A percentile compares a stretch with the other conserved stretches of the same genome.
Conservation (phyloP, 352 stramenopile species). For the Pythium biforme region DNA sequence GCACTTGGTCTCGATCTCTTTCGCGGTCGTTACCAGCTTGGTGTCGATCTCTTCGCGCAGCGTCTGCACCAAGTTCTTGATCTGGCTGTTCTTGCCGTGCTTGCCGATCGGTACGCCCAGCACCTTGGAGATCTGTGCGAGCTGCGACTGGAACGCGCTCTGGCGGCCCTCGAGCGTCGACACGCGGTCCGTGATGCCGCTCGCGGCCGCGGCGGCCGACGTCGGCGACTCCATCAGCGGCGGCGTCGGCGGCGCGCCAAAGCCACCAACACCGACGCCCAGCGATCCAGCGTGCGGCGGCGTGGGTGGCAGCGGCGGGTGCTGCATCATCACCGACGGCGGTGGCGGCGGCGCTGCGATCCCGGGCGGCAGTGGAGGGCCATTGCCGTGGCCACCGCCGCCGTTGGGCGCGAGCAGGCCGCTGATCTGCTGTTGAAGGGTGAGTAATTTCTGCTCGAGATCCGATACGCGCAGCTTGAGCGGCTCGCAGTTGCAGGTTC, state of each 20-base stretch:
- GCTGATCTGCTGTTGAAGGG: slow-evolving; percentile 47
- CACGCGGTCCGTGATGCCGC: slow-evolving; percentile 64
- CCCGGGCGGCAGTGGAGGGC: not conserved
- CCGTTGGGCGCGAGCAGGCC: not conserved
- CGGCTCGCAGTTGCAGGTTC: slow-evolving; percentile 39
- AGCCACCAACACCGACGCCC: not conserved
- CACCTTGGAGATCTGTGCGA: slow-evolving; percentile 76
- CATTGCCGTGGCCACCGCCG: not conserved
- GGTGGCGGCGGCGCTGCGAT: slow-evolving; percentile 8
- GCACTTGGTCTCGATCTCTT: slow-evolving; percentile 38
- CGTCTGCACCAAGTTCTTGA: slow-evolving; percentile 74
- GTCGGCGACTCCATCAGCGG: slow-evolving; percentile 1
- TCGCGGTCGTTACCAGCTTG: slow-evolving; percentile 43
- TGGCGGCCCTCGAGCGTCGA: slow-evolving; percentile 76
- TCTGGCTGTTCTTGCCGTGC: slow-evolving; percentile 59
- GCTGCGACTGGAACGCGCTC: slow-evolving; percentile 77
- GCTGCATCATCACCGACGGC: slow-evolving; percentile 12
- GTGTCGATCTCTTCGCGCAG: slow-evolving; percentile 67
- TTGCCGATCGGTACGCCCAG: slow-evolving; percentile 65
- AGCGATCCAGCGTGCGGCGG: slow-evolving; percentile 6
- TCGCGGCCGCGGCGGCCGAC: slow-evolving; percentile 20
- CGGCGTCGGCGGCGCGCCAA: not conserved
- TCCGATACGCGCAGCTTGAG: slow-evolving; percentile 52
- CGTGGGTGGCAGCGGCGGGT: slow-evolving; percentile 22
- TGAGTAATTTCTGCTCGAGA: slow-evolving; percentile 44